These are phyloP conservation scores for Sclerotinia spermophila DNA, from an alignment of 2,329 filamentous ascomycete species.

Conservation along the genomic window DNA sequence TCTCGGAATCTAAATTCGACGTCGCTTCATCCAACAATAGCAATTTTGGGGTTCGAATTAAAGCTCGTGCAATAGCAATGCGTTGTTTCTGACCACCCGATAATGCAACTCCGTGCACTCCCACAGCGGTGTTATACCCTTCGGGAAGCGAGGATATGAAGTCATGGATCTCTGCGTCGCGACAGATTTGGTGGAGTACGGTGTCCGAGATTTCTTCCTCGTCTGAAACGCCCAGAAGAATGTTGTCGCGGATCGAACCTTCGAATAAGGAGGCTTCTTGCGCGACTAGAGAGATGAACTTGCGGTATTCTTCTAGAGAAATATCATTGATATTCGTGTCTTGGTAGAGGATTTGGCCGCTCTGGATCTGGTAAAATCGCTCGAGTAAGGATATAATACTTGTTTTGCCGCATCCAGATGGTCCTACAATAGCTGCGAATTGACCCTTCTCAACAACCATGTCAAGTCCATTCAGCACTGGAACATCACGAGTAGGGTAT, in stretches of 20 bases:
- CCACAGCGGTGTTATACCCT: slow-evolving; percentile 47
- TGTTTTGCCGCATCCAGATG: slow-evolving; percentile 47
- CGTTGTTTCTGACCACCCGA: slow-evolving; percentile 55
- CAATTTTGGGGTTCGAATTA: slow-evolving; percentile 49
- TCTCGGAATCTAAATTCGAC: slow-evolving; percentile 52
- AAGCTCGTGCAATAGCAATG: slow-evolving; percentile 51
- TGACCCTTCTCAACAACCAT: slow-evolving; percentile 60
- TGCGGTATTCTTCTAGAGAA: slow-evolving; percentile 61
- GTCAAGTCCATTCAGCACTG: slow-evolving; percentile 58
- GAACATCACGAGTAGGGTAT: slow-evolving; percentile 55
- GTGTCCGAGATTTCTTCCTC: slow-evolving; percentile 42
- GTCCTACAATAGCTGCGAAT: slow-evolving; percentile 67
- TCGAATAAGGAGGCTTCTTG: slow-evolving; percentile 69
- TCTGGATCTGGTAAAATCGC: slow-evolving; percentile 66
- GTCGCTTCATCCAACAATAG: slow-evolving; percentile 59
- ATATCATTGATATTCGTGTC: slow-evolving; percentile 55
- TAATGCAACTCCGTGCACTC: slow-evolving; percentile 45
- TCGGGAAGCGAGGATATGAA: slow-evolving; percentile 51
- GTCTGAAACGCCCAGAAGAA: slow-evolving; percentile 58
- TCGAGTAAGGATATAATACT: slow-evolving; percentile 65
- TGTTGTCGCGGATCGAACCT: slow-evolving; percentile 64
- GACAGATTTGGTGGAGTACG: slow-evolving; percentile 46
- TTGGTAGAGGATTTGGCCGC: slow-evolving; percentile 63
- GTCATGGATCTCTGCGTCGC: slow-evolving; percentile 50
- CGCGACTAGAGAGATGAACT: slow-evolving; percentile 64